Evolutionary conservation across 192 early-diverging fungal species (phyloP).

Genomic region (Coemansia nantahalensis): DNA sequence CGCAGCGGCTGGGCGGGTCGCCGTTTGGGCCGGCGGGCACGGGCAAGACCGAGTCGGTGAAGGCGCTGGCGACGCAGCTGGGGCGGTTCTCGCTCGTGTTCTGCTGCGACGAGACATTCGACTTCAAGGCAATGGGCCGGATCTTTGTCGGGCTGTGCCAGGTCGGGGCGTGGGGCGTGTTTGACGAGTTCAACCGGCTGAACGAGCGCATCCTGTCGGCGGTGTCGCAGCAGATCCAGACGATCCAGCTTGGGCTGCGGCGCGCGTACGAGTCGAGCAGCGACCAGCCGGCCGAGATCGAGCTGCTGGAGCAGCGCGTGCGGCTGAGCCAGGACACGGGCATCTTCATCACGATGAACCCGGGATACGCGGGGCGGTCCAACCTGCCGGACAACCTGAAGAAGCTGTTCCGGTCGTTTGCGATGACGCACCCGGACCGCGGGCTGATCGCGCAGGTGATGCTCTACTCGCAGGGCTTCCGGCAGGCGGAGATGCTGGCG

Average conservation of each 20-base stretch:
- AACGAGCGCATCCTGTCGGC: constrained; percentile 98
- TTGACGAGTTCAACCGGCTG: constrained; percentile 99
- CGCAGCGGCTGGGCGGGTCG: constrained; percentile 88
- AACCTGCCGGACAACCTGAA: constrained; percentile 99
- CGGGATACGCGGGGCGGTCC: constrained; percentile 97
- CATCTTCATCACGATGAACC: constrained; percentile 99
- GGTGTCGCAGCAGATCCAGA: constrained; percentile 99
- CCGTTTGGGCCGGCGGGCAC: constrained; percentile 99
- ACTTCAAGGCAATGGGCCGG: constrained; percentile 99
- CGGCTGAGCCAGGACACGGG: constrained; percentile 88
- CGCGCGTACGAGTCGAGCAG: constrained; percentile 10
- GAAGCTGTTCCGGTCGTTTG: constrained; percentile 98
- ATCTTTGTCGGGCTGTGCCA: constrained; percentile 99
- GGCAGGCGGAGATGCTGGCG: constrained; percentile 88
- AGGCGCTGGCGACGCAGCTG: constrained; percentile 91
- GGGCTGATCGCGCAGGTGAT: constrained; percentile 99
- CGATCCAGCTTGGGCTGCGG: constrained; percentile 94
- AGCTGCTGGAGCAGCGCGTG: constrained; percentile 87
- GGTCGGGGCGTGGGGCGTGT: constrained; percentile 99
- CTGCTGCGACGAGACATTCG: constrained; percentile 99
- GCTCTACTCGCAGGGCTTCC: constrained; percentile 99
- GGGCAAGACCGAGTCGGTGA: constrained; percentile 99
- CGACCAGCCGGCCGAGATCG: constrained; percentile 68
- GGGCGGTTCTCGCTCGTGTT: constrained; percentile 98
- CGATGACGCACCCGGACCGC: constrained; percentile 98